A percentile compares a stretch with the other conserved stretches of the same genome.
phyloP scores from a whole-genome alignment of 2,329 filamentous ascomycete genomes.

The Fusarium burgessii region DNA sequence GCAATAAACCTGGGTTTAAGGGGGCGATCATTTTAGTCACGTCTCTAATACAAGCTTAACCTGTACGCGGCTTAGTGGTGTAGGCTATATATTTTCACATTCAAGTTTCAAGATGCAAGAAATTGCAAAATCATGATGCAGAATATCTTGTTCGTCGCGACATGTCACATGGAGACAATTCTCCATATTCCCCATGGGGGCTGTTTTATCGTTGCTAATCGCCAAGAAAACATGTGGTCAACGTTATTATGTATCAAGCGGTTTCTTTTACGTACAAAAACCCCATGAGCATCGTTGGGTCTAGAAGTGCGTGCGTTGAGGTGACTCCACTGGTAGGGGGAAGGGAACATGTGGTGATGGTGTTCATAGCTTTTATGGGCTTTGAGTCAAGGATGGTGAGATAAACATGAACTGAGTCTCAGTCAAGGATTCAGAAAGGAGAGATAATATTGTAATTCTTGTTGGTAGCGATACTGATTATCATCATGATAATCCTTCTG shows the following conservation, averaged over 20 bases:
- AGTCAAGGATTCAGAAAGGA: too few species aligned
- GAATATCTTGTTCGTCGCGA: constrained; percentile 4
- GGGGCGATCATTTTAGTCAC: constrained; percentile 27
- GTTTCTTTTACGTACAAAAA: constrained; percentile 36
- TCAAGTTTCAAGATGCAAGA: background rate
- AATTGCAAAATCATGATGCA: background rate
- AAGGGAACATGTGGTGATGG: constrained; percentile 18
- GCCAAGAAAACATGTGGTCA: constrained; percentile 32
- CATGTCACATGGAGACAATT: constrained; percentile 13
- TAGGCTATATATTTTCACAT: background rate
- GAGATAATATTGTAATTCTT: background rate
- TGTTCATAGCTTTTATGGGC: constrained; percentile 26
- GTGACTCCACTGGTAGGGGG: constrained; percentile 12
- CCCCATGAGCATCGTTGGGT: constrained; percentile 3
- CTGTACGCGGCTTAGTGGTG: background rate
- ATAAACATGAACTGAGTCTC: constrained; percentile 9
- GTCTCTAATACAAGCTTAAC: constrained; percentile 14
- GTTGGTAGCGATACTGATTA: constrained; percentile 4
- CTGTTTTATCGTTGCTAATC: constrained; percentile 13
- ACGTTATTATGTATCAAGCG: constrained; percentile 24
- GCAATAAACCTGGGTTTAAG: constrained; percentile 13
- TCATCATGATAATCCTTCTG: background rate
- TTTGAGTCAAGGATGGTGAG: background rate
- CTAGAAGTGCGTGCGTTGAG: constrained; percentile 21
- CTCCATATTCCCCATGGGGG: constrained; percentile 32